Evolutionary conservation across 345 rosid species (phyloP).

Genomic region (Euphorbia peplus): DNA sequence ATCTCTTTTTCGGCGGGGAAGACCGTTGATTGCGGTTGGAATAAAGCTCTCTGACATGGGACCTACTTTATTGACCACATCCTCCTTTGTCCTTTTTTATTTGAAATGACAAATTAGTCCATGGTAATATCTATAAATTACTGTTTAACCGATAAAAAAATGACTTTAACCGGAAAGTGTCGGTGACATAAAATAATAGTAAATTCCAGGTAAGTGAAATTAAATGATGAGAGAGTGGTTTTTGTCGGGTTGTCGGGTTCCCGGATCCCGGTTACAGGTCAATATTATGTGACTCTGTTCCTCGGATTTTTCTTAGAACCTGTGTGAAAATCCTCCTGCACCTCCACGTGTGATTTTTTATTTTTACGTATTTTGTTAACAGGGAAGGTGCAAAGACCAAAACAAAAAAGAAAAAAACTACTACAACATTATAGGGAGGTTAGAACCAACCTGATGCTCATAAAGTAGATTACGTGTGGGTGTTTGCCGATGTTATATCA

Average conservation of each 20-base stretch:
- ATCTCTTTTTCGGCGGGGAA: conserved; percentile 49
- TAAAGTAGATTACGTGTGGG: too few relatives aligned
- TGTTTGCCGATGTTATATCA: too few relatives aligned
- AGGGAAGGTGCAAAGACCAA: too few relatives aligned
- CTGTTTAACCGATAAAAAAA: background rate
- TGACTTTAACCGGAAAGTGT: conserved; percentile 32
- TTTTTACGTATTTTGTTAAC: too few relatives aligned
- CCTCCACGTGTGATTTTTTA: background rate
- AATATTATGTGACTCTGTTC: conserved; percentile 16
- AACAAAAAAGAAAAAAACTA: too few relatives aligned
- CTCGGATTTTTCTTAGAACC: background rate
- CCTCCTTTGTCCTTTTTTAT: conserved; percentile 28
- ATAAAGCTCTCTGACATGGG: conserved; percentile 59
- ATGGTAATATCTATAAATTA: background rate
- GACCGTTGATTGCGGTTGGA: conserved; percentile 98
- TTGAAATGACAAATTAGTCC: background rate
- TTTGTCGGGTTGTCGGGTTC: conserved; percentile 41
- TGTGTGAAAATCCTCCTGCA: background rate
- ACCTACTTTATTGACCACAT: conserved; percentile 52
- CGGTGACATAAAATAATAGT: conserved; percentile 36
- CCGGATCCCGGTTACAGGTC: conserved; percentile 29
- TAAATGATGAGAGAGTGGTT: conserved; percentile 12
- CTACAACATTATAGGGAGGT: too few relatives aligned
- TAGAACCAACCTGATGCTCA: too few relatives aligned
- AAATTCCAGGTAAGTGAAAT: conserved; percentile 15